A percentile compares a stretch with the other conserved stretches of the same genome.
phyloP scores from a whole-genome alignment of 1,284 basidiomycete species.

The Gymnopus androsaceus region DNA sequence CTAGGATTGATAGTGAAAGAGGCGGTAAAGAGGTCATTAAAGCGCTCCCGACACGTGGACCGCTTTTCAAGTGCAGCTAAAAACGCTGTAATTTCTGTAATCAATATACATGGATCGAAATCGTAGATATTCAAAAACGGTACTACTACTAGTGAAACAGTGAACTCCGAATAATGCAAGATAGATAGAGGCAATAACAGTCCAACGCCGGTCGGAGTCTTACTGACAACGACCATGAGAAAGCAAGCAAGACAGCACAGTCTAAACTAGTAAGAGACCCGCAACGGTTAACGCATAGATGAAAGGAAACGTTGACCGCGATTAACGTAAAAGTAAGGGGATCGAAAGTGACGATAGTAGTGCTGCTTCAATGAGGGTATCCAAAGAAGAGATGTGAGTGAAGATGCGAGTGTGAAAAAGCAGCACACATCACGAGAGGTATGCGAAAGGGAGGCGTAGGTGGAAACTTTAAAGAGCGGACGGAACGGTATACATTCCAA shows the following conservation, averaged over 20 bases:
- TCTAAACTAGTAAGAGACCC: no score
- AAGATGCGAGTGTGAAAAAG: not conserved
- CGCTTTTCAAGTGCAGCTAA: no score
- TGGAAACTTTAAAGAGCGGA: not conserved
- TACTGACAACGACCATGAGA: not conserved
- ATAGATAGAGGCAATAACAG: no score
- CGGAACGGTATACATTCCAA: constrained; percentile 5
- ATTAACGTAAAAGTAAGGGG: not conserved
- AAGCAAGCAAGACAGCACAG: not conserved
- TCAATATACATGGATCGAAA: no score
- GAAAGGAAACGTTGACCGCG: not conserved
- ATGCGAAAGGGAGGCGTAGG: not conserved
- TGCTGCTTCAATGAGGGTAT: constrained; percentile 6
- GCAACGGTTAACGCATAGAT: not conserved
- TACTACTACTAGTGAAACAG: no score
- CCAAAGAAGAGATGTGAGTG: not conserved
- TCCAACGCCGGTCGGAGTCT: no score
- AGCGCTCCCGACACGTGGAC: not conserved
- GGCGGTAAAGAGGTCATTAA: constrained; percentile 46
- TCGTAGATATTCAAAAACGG: no score
- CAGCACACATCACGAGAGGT: not conserved
- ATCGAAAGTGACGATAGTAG: not conserved
- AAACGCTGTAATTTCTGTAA: no score
- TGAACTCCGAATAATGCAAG: no score
- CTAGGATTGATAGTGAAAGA: constrained; percentile 87